Conservation (phyloP, 1,284 basidiomycete genomes). For the Microbotryum saponariae region DNA sequence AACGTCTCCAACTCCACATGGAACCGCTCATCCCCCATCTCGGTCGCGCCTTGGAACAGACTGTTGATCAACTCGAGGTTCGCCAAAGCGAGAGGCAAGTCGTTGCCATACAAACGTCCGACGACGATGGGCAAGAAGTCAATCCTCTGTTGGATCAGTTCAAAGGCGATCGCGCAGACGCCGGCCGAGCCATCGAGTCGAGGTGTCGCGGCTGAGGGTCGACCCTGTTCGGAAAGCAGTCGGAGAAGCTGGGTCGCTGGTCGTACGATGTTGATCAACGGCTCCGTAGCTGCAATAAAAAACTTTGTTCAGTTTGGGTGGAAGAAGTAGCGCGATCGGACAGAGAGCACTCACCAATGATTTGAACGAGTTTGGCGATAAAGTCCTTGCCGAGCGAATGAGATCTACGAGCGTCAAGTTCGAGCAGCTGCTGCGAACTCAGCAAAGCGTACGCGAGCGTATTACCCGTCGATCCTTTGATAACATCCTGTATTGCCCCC, state of each 20-base stretch:
- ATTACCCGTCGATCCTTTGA: conserved; percentile 66
- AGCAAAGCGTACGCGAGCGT: conserved; percentile 77
- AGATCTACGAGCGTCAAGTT: conserved; percentile 68
- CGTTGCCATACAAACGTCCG: conserved; percentile 65
- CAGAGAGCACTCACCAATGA: conserved; percentile 49
- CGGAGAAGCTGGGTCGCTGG: conserved; percentile 90
- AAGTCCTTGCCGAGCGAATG: conserved; percentile 60
- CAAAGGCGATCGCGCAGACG: conserved; percentile 73
- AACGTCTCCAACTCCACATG: conserved; percentile 66
- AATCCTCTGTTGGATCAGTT: conserved; percentile 63
- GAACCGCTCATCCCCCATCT: conserved; percentile 68
- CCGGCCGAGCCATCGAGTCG: conserved; percentile 25
- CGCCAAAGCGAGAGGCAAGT: conserved; percentile 67
- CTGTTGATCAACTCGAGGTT: conserved; percentile 88
- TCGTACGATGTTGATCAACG: conserved; percentile 86
- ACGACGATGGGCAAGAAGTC: conserved; percentile 67
- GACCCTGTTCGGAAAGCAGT: conserved; percentile 55
- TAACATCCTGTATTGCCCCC: conserved; percentile 62
- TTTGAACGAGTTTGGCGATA: conserved; percentile 61
- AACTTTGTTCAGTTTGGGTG: background rate
- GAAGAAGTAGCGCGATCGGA: background rate
- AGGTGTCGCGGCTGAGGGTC: conserved; percentile 5
- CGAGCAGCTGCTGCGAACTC: conserved; percentile 78
- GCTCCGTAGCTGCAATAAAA: conserved; percentile 49
- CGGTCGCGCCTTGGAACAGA: conserved; percentile 65